These are phyloP conservation scores for Trypanosoma grayi DNA, from an alignment of 208 protist genomes.

Conservation along the genomic window DNA sequence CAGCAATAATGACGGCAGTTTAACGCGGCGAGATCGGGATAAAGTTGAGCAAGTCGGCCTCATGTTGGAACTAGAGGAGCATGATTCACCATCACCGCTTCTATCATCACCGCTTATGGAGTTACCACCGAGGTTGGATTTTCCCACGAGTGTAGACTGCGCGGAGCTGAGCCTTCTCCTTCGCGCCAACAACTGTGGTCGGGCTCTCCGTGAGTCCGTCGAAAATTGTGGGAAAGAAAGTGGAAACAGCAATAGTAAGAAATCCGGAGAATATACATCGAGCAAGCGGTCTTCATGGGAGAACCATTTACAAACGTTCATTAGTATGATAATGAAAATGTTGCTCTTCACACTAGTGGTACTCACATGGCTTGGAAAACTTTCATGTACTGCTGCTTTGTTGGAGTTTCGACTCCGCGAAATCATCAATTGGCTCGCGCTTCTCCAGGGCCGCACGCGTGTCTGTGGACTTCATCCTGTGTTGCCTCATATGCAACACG, in stretches of 20 bases:
- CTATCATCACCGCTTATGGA: conserved; percentile 12
- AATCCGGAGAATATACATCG: background rate
- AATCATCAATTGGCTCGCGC: conserved; percentile 58
- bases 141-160: conserved; percentile 53
- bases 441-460: conserved; percentile 40
- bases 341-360: conserved; percentile 27
- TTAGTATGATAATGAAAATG: conserved; percentile 27
- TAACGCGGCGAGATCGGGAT: background rate
- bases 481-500: conserved; percentile 50
- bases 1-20: background rate
- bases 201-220: conserved; percentile 39
- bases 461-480: conserved; percentile 79
- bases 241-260: background rate
- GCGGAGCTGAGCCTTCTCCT: conserved; percentile 65
- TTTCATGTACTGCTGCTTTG: conserved; percentile 37
- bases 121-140: conserved; percentile 73
- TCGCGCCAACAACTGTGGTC: conserved; percentile 37
- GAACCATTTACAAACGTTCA: background rate
- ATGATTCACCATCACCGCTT: too few species aligned
- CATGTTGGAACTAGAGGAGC: conserved; percentile 6
- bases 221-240: background rate
- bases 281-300: background rate
- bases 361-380: conserved; percentile 22
- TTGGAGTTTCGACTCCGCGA: conserved; percentile 57
- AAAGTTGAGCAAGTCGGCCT: background rate